These are phyloP conservation scores for Xylariaceae sp. DNA, from an alignment of 2,329 filamentous ascomycete species.

Conservation along the genomic window DNA sequence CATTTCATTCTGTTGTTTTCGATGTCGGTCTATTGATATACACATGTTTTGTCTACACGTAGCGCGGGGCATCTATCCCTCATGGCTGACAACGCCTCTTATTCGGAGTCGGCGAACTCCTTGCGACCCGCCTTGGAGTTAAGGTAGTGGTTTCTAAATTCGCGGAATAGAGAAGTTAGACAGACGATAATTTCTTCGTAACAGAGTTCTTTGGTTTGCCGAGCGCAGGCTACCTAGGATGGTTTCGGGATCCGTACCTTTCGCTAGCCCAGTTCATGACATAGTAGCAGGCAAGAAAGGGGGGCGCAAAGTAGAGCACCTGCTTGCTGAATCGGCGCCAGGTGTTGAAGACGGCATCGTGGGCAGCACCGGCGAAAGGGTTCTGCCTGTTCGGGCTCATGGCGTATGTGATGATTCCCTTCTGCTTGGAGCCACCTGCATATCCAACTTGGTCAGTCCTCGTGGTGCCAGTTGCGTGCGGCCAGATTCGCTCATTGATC, in stretches of 20 bases:
- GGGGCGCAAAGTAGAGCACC: constrained; percentile 82
- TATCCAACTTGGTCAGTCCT: constrained; percentile 22
- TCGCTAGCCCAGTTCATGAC: constrained; percentile 86
- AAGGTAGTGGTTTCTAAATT: constrained; percentile 29
- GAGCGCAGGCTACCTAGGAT: not conserved
- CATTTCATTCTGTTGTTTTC: constrained; percentile 11
- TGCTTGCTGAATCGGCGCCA: constrained; percentile 81
- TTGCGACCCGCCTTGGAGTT: constrained; percentile 31
- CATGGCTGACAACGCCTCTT: constrained; percentile 11
- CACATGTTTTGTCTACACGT: constrained; percentile 28
- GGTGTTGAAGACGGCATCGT: constrained; percentile 91
- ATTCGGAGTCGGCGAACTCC: constrained; percentile 25
- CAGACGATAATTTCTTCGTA: not conserved
- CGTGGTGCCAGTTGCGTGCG: constrained; percentile 7
- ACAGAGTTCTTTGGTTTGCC: not conserved
- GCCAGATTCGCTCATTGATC: not conserved
- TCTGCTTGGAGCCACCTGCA: constrained; percentile 54
- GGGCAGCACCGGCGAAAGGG: constrained; percentile 68
- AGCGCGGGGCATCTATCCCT: constrained; percentile 4
- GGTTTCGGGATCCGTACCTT: constrained; percentile 50
- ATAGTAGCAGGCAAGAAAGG: constrained; percentile 72
- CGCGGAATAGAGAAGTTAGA: constrained; percentile 4
- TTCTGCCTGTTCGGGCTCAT: constrained; percentile 85
- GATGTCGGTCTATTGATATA: constrained; percentile 28
- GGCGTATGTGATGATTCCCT: constrained; percentile 64